phyloP scores from a whole-genome alignment of 768 basidiomycete species.

The Daedaleopsis sinensis region DNA sequence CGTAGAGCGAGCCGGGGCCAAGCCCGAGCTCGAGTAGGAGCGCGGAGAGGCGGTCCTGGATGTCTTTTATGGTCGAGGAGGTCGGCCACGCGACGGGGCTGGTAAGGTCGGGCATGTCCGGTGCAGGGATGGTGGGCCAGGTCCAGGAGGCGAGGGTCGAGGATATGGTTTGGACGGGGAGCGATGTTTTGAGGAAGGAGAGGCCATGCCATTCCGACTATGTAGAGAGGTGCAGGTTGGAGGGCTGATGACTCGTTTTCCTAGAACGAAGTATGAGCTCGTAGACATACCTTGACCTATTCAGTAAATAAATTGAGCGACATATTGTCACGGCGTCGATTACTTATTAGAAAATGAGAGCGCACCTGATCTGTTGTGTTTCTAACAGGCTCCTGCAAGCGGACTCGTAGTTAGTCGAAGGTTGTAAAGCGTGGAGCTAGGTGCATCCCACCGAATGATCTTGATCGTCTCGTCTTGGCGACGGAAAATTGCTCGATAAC shows the following conservation, averaged over 20 bases:
- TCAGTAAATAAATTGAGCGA: too few relatives aligned
- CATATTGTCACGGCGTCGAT: too few relatives aligned
- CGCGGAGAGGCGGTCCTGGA: slow-evolving; percentile 26
- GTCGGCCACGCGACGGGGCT: slow-evolving; percentile 16
- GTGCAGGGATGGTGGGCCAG: slow-evolving; percentile 21
- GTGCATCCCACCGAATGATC: too few relatives aligned
- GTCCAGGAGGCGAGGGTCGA: slow-evolving; percentile 23
- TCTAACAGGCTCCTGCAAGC: too few relatives aligned
- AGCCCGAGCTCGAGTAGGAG: slow-evolving; percentile 27
- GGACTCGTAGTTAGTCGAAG: too few relatives aligned
- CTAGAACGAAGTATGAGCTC: too few relatives aligned
- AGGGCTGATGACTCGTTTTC: too few relatives aligned
- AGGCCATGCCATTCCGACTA: slow-evolving; percentile 25
- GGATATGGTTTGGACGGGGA: slow-evolving; percentile 19
- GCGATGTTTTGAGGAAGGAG: slow-evolving; percentile 18
- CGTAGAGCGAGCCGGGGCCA: slow-evolving; percentile 30
- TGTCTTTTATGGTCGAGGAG: slow-evolving; percentile 17
- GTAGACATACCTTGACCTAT: background rate
- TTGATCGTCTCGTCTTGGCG: background rate
- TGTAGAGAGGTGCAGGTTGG: background rate
- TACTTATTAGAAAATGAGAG: too few relatives aligned
- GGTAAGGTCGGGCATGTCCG: slow-evolving; percentile 6
- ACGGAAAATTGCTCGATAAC: too few relatives aligned
- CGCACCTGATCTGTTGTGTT: too few relatives aligned
- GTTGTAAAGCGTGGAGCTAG: too few relatives aligned